Conservation (phyloP, 345 rosid species). For the Clausena lansium region DNA sequence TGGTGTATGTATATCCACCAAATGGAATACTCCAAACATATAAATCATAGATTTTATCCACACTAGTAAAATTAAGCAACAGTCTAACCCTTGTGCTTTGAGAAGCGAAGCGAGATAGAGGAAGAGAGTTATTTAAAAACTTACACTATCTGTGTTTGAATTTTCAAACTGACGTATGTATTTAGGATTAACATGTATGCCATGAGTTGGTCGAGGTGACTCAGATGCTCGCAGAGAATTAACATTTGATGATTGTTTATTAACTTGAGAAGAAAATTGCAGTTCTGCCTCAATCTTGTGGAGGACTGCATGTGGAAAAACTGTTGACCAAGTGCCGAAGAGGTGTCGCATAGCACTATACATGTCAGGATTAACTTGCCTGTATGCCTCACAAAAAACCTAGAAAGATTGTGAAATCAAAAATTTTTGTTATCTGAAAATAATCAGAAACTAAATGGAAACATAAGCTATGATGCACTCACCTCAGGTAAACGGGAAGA, state of each 20-base stretch:
- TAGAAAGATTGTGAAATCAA: constrained; percentile 24
- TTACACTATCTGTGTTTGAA: constrained; percentile 67
- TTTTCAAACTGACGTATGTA: constrained; percentile 80
- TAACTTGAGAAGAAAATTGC: constrained; percentile 50
- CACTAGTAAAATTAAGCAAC: not conserved
- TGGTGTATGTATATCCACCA: not conserved
- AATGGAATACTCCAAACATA: not conserved
- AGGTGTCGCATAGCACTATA: constrained; percentile 85
- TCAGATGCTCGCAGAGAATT: constrained; percentile 58
- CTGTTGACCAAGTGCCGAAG: constrained; percentile 93
- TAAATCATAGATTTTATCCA: not conserved
- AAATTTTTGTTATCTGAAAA: not conserved
- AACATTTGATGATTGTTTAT: constrained; percentile 47
- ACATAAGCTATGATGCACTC: constrained; percentile 25
- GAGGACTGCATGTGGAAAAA: constrained; percentile 71
- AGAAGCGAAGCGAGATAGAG: not conserved
- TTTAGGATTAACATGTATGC: constrained; percentile 98
- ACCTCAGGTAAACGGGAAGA: constrained; percentile 93
- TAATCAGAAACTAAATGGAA: not conserved
- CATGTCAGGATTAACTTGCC: constrained; percentile 67
- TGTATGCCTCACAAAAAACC: constrained; percentile 87
- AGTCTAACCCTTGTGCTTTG: not conserved
- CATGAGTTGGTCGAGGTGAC: constrained; percentile 73
- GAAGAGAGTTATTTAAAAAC: constrained; percentile 24
- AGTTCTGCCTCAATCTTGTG: constrained; percentile 69